A percentile compares a stretch with the other conserved stretches of the same genome.
These are phyloP conservation scores for Hydnomerulius pinastri DNA, from an alignment of 768 basidiomycete genomes.

Conservation along the genomic window DNA sequence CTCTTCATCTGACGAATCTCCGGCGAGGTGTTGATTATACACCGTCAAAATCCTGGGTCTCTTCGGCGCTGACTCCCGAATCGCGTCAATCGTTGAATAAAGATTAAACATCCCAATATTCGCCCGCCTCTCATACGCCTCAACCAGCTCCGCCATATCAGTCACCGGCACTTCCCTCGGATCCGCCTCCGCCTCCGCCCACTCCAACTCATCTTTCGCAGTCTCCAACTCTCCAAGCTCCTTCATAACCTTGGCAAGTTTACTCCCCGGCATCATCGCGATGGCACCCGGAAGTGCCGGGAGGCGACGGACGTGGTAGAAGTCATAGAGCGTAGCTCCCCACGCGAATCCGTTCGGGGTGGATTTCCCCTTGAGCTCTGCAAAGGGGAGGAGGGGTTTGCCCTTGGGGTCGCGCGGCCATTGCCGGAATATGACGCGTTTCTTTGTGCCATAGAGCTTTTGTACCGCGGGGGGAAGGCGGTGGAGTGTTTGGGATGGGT, in stretches of 20 bases:
- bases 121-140: conserved; percentile 1
- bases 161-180: conserved; percentile 20
- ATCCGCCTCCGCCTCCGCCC: conserved; percentile 24
- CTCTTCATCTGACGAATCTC: background rate
- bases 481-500: conserved; percentile 2
- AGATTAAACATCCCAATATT: background rate
- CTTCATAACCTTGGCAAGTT: conserved; percentile 11
- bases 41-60: background rate
- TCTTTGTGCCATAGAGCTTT: background rate
- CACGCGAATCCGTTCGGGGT: conserved; percentile 24
- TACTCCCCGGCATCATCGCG: conserved; percentile 21
- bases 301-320: conserved; percentile 15
- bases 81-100: conserved; percentile 2
- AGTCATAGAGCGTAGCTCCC: conserved; percentile 30
- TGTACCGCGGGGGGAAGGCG: background rate
- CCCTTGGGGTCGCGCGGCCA: conserved; percentile 31
- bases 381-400: background rate
- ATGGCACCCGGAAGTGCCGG: background rate
- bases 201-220: conserved; percentile 17
- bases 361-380: conserved; percentile 11
- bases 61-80: background rate
- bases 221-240: conserved; percentile 16
- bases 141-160: conserved; percentile 17
- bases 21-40: background rate
- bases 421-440: conserved; percentile 20